Conservation (phyloP, 495 filamentous ascomycete species). For the Jackrogersella minutella region DNA sequence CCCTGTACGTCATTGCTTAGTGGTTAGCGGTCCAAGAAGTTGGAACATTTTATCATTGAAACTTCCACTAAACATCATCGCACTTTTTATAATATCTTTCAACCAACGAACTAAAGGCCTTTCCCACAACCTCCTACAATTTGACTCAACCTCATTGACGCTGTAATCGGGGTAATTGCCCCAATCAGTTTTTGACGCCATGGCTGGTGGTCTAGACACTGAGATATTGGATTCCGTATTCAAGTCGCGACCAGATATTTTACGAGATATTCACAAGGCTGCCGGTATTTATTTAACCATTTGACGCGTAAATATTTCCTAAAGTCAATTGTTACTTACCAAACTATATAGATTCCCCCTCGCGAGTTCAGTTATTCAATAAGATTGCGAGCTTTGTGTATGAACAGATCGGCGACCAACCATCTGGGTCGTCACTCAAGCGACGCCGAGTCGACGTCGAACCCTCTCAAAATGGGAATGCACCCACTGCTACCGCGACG, state of each 20-base stretch:
- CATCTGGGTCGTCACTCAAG: conserved; percentile 54
- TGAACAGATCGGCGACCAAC: conserved; percentile 46
- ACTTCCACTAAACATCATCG: conserved; percentile 5
- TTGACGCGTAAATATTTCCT: neutral
- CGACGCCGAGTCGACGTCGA: conserved; percentile 59
- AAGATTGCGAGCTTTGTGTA: conserved; percentile 59
- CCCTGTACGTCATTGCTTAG: conserved; percentile 35
- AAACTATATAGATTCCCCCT: conserved; percentile 49
- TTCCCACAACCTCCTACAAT: neutral
- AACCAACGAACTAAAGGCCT: neutral
- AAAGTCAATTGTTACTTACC: conserved; percentile 32
- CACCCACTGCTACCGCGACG: conserved; percentile 36
- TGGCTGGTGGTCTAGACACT: conserved; percentile 53
- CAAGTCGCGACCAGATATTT: conserved; percentile 54
- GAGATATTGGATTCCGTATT: conserved; percentile 55
- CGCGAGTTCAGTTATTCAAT: conserved; percentile 60
- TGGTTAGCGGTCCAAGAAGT: too few species aligned
- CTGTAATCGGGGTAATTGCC: conserved; percentile 6
- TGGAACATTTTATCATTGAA: too few species aligned
- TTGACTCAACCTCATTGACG: neutral
- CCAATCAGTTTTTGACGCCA: conserved; percentile 27
- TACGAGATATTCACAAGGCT: conserved; percentile 53
- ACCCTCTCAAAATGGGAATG: conserved; percentile 38
- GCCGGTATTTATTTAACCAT: conserved; percentile 48
- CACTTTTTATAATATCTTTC: too few species aligned